phyloP scores from a whole-genome alignment of 2,329 filamentous ascomycete species.

The Sarocladiaceae sp. region DNA sequence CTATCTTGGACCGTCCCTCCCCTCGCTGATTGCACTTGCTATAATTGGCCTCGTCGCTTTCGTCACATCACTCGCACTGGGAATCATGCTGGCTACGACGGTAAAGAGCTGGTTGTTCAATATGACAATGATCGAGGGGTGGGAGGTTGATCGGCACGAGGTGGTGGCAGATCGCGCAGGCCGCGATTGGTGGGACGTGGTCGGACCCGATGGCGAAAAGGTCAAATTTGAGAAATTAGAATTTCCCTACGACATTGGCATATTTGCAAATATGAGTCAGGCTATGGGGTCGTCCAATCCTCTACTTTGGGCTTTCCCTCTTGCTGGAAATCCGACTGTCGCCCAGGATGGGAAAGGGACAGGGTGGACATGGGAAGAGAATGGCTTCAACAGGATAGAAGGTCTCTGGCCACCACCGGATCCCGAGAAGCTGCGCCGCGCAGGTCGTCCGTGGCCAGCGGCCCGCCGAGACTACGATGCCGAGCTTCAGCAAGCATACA shows the following conservation, averaged over 20 bases:
- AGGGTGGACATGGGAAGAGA: constrained; percentile 66
- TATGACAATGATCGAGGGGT: constrained; percentile 76
- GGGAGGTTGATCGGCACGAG: constrained; percentile 66
- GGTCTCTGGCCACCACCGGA: constrained; percentile 61
- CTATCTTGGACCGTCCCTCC: constrained; percentile 65
- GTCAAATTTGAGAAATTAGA: constrained; percentile 60
- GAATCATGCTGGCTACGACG: constrained; percentile 61
- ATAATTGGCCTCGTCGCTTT: constrained; percentile 54
- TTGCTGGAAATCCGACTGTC: constrained; percentile 48
- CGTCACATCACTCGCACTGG: constrained; percentile 57
- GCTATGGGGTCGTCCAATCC: constrained; percentile 69
- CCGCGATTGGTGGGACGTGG: constrained; percentile 39
- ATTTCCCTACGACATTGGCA: constrained; percentile 77
- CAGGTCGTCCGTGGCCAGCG: constrained; percentile 33
- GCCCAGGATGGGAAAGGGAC: constrained; percentile 31
- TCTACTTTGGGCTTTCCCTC: constrained; percentile 65
- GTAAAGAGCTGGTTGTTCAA: constrained; percentile 61
- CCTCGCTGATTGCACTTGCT: constrained; percentile 58
- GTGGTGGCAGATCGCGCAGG: constrained; percentile 46
- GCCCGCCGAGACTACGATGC: constrained; percentile 29
- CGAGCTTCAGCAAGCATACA: constrained; percentile 29
- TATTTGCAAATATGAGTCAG: constrained; percentile 69
- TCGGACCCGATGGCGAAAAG: constrained; percentile 29
- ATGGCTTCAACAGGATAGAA: constrained; percentile 66
- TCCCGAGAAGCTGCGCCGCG: constrained; percentile 53